Conservation (phyloP, 2,329 filamentous ascomycete species). For the Penicillium concentricum region DNA sequence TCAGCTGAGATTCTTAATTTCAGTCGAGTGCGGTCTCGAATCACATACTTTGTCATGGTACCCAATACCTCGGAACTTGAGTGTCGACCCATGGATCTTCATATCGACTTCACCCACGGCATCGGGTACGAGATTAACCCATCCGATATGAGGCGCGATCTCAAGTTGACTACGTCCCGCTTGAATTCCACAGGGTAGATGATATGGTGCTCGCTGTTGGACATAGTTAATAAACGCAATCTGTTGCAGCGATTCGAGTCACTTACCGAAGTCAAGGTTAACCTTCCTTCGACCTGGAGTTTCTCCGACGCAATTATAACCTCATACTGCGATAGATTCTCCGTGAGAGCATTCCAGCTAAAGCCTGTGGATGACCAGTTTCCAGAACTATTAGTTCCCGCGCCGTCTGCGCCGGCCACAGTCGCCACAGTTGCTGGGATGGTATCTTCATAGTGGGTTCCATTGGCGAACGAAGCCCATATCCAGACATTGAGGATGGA, state of each 20-base stretch:
- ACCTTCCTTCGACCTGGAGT: conserved; percentile 13
- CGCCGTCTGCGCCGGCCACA: conserved; percentile 1
- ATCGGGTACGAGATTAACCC: conserved; percentile 41
- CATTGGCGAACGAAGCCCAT: conserved; percentile 29
- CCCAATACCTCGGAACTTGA: conserved; percentile 40
- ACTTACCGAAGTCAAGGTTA: conserved; percentile 15
- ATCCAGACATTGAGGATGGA: conserved; percentile 26
- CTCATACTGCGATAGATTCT: conserved; percentile 13
- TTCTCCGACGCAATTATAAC: conserved; percentile 11
- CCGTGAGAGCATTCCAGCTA: conserved; percentile 8
- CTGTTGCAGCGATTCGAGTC: background rate
- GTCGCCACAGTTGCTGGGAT: conserved; percentile 17
- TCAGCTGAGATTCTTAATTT: background rate
- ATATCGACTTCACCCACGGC: conserved; percentile 33
- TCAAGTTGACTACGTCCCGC: conserved; percentile 6
- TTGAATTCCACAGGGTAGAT: conserved; percentile 20
- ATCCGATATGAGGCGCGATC: conserved; percentile 36
- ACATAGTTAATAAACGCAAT: background rate
- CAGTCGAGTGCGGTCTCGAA: background rate
- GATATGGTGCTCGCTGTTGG: background rate
- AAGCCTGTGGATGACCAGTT: conserved; percentile 13
- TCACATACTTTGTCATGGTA: conserved; percentile 48
- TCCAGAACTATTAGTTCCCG: background rate
- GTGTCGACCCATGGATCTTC: conserved; percentile 26
- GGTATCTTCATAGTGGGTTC: conserved; percentile 16